phyloP scores from a whole-genome alignment of 768 basidiomycete genomes.

The Serpula lacrymans region DNA sequence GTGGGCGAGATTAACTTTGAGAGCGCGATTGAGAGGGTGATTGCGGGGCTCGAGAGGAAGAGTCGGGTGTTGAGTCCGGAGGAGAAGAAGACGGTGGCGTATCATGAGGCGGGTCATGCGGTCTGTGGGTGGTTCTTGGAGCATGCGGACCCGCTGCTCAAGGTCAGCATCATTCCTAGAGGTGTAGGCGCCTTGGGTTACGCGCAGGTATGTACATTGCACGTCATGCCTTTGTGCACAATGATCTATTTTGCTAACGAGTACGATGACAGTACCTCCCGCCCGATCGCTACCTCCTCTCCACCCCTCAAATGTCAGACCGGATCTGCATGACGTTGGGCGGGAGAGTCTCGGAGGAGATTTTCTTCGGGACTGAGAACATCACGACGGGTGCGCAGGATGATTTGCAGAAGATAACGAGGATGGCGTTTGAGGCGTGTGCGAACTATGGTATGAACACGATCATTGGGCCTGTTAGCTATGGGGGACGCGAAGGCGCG shows the following conservation, averaged over 20 bases:
- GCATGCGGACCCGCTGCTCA: slow-evolving; percentile 93
- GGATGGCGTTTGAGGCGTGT: slow-evolving; percentile 95
- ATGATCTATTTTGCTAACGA: slow-evolving; percentile 8
- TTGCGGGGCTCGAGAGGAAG: slow-evolving; percentile 96
- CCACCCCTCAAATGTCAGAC: slow-evolving; percentile 91
- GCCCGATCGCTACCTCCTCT: slow-evolving; percentile 92
- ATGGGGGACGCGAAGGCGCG: slow-evolving; percentile 82
- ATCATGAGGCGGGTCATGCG: slow-evolving; percentile 98
- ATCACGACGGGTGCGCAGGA: slow-evolving; percentile 99
- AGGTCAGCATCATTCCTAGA: slow-evolving; percentile 97
- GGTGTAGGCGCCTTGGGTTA: slow-evolving; percentile 96
- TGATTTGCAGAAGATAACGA: slow-evolving; percentile 96
- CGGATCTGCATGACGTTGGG: slow-evolving; percentile 99
- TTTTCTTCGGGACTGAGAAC: slow-evolving; percentile 88
- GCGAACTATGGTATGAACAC: slow-evolving; percentile 98
- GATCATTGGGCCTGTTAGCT: slow-evolving; percentile 93
- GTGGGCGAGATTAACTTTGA: slow-evolving; percentile 90
- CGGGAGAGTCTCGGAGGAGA: slow-evolving; percentile 96
- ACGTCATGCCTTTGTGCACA: slow-evolving; percentile 2
- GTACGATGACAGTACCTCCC: slow-evolving; percentile 70
- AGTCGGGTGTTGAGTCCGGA: slow-evolving; percentile 88
- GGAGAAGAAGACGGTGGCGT: slow-evolving; percentile 98
- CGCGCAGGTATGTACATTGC: slow-evolving; percentile 73
- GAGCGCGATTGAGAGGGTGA: slow-evolving; percentile 95
- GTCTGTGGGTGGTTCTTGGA: slow-evolving; percentile 99